Base-by-base conservation (phyloP, 2,329 filamentous ascomycete species). In the Ophiostoma australiae region DNA sequence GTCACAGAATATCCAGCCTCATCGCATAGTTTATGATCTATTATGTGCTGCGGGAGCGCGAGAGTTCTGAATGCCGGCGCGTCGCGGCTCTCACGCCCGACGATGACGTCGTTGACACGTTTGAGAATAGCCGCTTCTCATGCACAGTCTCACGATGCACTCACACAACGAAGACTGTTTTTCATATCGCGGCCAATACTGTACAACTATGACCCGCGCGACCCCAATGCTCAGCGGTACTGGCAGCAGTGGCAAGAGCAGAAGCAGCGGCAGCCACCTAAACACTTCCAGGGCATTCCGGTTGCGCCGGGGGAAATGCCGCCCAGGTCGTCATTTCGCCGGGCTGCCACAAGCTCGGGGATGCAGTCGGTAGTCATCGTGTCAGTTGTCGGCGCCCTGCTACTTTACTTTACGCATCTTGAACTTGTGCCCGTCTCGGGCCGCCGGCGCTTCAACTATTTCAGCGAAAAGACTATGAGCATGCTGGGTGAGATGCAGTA, bases 341-440 rank as follows among this genome's bases (percentile, higher is more conserved):
- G 72, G n/a, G 69, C 71, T 61, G 70, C 71, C 4, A 67, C 70
- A 23, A 7, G 73, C 72, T 79, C 79, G 33, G 78, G 76, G 69
- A 81, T 82, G 65, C 78, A 80, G 70, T 75, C 80, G 37, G 78
- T 86, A 17, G 77, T 83, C 20, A 74, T 81, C 0, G 72, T 81
- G 17, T 81, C 81, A 37, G 77, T 82, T 20, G 76, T 79, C n/a
- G 82, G 80, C 63, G 86, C 84, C 4, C 76, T 83, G 1, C 77
- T 77, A 10, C 88, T 93, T 77, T 93, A 93, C 81, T 82, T 88
- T 70, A 83, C 81, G 77, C 90, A 93, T 77, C 81, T 91, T 61
- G 89, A 94, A 78, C 86, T 85, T 41, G 91, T 94, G 17, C 91
- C 91, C 1, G 85, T 93, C 7, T 90, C 88, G 5, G 89, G 90